Base-by-base conservation (phyloP, 148 eudicot species). In the Pharnaceum exiguum region DNA sequence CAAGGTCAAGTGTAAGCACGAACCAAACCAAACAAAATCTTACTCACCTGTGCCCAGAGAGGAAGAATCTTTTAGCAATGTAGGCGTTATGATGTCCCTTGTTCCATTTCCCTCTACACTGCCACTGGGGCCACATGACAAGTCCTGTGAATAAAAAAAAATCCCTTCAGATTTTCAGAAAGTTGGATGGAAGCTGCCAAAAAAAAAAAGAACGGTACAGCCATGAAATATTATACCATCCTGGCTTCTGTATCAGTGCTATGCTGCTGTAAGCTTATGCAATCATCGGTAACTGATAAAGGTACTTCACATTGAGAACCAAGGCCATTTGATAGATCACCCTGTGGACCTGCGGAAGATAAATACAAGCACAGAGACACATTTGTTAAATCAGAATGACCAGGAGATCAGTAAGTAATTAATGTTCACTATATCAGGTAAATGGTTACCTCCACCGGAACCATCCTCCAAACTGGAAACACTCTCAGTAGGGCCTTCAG, bases 291-390 rank as follows among this genome's bases (percentile, higher is more conserved):
- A 62, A 55, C 37, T 27, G 52, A 49, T 8, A 43, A 39, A 24
- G 64, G 53, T 45, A 29, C 19, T 40, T 62, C 65, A 60, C 43
- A 52, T 71, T 44, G 67, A 68, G 25, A 36, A 48, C 13, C 39
- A 44, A 55, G 61, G n/a, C 33, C 66, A 53, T 51, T 29, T 62
- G 40, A 23, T 15, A 15, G 53, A 55, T 60, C 26, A 46, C 24
- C 68, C 62, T 56, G 66, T 48, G 71, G 32, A 25, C 55, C 63
- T 38, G 68, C n/a, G n/a, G n/a, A n/a, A n/a, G n/a, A n/a, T n/a
- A n/a, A n/a, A n/a, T 50, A 51, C 51, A 33, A 59, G 69, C n/a
- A 65, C 67, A 53, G 40, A 28, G 65, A 54, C 29, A 46, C 59
- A 45, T 56, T 69, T 55, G 53, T 67, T 56, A 65, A 51, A 55